Evolutionary conservation across 495 filamentous ascomycete species (phyloP), one percentile per base, ranked within the genome.

Genomic region (Tuber microsphaerosporum): DNA sequence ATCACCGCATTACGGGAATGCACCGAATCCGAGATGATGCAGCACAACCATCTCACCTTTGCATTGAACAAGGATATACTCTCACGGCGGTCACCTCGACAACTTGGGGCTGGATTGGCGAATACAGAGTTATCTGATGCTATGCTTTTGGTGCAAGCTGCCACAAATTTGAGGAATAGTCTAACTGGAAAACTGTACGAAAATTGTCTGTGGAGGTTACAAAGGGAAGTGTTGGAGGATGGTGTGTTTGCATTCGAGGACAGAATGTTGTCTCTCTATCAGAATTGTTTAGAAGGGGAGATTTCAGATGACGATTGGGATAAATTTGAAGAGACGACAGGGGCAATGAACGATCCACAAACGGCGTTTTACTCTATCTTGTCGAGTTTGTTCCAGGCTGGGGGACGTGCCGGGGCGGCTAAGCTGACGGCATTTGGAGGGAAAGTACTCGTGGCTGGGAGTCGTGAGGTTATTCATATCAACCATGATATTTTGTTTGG

Each of bases 1-100:
- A 87, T 94, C 75, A 90, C 92, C 34, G 87, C 91, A 12, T 86
- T 99, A 72, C 87, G 95, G 72, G 87, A 91, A 82, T 96, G 92
- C 82, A 94, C 90, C 79, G 87, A 89, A 26, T 84, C 93, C 20
- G 95, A 99, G 79, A 83, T 90, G 7, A 86, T 97, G 17, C 85
- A 84, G 74, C 84, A 90, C 79, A 94, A 92, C 78, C 74, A 75
- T 19, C 44, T 61, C 16, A 75, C 75, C 0, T 74, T 79, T 41
- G 75, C 73, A 14, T 56, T 48, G 12, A 82, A 81, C 43, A 71
- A 82, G 8, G 46, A 77, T 22, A 74, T 81, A 9, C 61, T 83
- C 16, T 81, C 81, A 4, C 70, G 71, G 22, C 75, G 81, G n/a
- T 77, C 78, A 1, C 71, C 76, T 8, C 74, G 73, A 26, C 73